Conservation (phyloP, 1,139 yeast genomes). For the Sugiyamaella xylanicola region DNA sequence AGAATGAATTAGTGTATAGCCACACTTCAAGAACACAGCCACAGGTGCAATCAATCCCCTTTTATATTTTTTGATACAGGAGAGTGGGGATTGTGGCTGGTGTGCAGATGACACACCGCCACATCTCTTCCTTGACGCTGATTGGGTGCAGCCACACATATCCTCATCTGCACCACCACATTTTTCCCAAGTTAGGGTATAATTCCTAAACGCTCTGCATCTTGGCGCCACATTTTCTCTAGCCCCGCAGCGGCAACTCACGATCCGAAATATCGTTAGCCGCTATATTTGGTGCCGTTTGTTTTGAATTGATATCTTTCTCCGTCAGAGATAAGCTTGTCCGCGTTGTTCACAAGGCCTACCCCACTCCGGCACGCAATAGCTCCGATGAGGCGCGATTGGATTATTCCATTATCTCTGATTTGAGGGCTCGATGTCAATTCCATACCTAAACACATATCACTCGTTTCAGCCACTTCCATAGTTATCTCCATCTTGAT, state of each 20-base stretch:
- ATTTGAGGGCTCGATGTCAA: no score
- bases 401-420: no score
- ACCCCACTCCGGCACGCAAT: no score
- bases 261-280: not conserved
- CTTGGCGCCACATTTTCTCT: not conserved
- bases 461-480: no score
- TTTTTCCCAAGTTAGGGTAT: not conserved
- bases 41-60: not conserved
- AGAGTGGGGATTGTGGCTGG: not conserved
- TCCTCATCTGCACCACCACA: not conserved
- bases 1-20: not conserved
- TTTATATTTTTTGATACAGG: not conserved
- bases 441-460: no score
- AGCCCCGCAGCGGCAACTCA: not conserved
- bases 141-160: constrained; percentile 1
- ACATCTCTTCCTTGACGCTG: not conserved
- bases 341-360: no score
- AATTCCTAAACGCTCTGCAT: not conserved
- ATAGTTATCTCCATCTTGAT: no score
- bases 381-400: no score
- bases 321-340: no score
- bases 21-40: constrained; percentile 3
- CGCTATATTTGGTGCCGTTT: not conserved
- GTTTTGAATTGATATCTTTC: no score
- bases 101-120: not conserved